Evolutionary conservation across 352 stramenopile species (phyloP).

Genomic region (Globisporangium solare): DNA sequence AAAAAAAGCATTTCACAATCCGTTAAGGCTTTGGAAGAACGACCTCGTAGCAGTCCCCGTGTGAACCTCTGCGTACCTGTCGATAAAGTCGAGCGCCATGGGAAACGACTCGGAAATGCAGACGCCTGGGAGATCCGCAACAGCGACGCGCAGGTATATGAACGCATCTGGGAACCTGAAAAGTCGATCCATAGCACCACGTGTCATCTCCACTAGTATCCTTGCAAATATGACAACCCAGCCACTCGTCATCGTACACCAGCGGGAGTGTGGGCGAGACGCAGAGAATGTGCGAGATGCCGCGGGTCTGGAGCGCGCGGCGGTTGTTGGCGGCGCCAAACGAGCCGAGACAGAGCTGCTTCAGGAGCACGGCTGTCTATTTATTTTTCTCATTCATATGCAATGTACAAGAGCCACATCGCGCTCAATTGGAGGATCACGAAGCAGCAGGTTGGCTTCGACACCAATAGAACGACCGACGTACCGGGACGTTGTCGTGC

Average conservation of each 20-base stretch:
- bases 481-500: constrained; percentile 40
- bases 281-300: constrained; percentile 61
- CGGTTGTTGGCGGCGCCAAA: constrained; percentile 59
- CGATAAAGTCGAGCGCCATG: constrained; percentile 49
- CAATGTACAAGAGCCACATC: too few species aligned
- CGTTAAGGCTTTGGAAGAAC: too few species aligned
- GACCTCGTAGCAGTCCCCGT: neutral
- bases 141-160: constrained; percentile 42
- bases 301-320: constrained; percentile 23
- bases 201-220: neutral
- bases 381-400: too few species aligned
- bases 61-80: constrained; percentile 38
- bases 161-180: constrained; percentile 44
- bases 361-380: constrained; percentile 16
- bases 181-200: neutral
- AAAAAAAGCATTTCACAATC: neutral
- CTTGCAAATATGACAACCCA: neutral
- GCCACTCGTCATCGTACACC: constrained; percentile 7
- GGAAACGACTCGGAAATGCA: constrained; percentile 45
- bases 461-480: neutral
- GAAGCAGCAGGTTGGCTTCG: neutral
- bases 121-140: constrained; percentile 40
- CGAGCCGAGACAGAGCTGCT: constrained; percentile 59
- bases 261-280: constrained; percentile 38
- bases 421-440: constrained; percentile 10